A percentile compares a stretch with the other conserved stretches of the same genome.
Evolutionary conservation across 225 moss, liverwort and hornwort genomes (phyloP).

Genomic region (Lunularia cruciata): DNA sequence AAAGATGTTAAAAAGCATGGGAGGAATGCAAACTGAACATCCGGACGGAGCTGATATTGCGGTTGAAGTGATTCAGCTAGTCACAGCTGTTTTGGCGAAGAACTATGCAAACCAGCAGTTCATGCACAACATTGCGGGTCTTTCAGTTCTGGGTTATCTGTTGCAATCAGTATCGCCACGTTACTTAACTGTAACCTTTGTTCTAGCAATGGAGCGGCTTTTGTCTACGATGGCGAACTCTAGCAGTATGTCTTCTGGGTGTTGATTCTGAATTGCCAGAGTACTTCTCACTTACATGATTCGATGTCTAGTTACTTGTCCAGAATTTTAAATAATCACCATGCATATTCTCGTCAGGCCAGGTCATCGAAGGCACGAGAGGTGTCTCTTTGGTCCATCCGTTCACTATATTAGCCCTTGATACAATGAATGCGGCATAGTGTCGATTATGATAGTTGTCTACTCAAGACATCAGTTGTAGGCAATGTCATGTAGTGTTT

Average conservation of each 20-base stretch:
- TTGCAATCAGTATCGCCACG: constrained; percentile 78
- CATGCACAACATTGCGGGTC: constrained; percentile 68
- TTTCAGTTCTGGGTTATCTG: constrained; percentile 74
- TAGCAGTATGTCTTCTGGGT: constrained; percentile 19
- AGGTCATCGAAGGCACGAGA: too few species aligned
- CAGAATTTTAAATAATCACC: background rate
- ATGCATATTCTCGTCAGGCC: too few species aligned
- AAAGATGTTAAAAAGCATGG: constrained; percentile 29
- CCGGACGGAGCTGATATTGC: constrained; percentile 56
- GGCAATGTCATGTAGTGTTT: too few species aligned
- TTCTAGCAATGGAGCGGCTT: constrained; percentile 72
- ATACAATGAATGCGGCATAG: too few species aligned
- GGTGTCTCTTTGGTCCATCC: too few species aligned
- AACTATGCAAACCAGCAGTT: constrained; percentile 74
- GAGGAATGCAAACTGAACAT: constrained; percentile 51
- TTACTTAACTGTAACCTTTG: constrained; percentile 71
- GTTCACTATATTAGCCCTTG: too few species aligned
- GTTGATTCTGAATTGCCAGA: background rate
- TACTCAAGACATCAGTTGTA: too few species aligned
- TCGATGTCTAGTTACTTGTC: too few species aligned
- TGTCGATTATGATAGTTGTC: too few species aligned
- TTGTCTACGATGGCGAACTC: constrained; percentile 60
- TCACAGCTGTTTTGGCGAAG: constrained; percentile 68
- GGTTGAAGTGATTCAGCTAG: constrained; percentile 74
- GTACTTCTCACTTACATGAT: too few species aligned